Evolutionary conservation across 31 red algal genomes (phyloP), one percentile per base, ranked within the genome.

Genomic region (Odonthalia washingtoniensis): DNA sequence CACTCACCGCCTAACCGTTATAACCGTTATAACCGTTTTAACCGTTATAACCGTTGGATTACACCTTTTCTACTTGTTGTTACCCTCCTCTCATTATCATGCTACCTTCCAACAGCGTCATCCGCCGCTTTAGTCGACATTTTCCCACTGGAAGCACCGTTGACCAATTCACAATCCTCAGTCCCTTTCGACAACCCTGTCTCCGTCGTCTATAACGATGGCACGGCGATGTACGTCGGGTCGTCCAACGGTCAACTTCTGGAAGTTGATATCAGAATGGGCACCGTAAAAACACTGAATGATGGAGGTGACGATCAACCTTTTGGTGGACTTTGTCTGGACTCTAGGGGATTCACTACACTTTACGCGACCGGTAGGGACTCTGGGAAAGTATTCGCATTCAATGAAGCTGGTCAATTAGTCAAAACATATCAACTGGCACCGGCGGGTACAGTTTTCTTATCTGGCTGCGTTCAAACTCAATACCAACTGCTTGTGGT

Each of bases 321-420:
- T 5, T 84, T 92, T 68, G 90, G 75, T 1, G 90, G 83, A 27
- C 21, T 92, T 62, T 92, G 90, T 52, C 65, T 92, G 2, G 90
- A 92, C 68, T 87, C 83, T 3, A 62, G 90, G 12, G 82, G 77
- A 33, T 76, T 69, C 0, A 69, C 66, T 28, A 92, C 90, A 1
- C 42, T 92, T n/a, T 92, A 92, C 34, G 82, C 83, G 41, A 84
- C 90, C 24, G 90, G 90, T 4, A 44, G 83, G 18, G 61, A 81
- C 32, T 68, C 75, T 37, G 90, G 90, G 34, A 66, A 68, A 18
- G 70, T 92, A 6, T 87, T 68, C 81, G 90, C 90, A 14, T 92
- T 92, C 62, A 78, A 92, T 45, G 65, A 46, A 17, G 44, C 62
- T 18, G 90, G 90, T 40, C 69, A 82, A 32, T 34, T 81, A 39